Evolutionary conservation across 306 rosid genomes (phyloP).

Genomic region (Argentina anserina): DNA sequence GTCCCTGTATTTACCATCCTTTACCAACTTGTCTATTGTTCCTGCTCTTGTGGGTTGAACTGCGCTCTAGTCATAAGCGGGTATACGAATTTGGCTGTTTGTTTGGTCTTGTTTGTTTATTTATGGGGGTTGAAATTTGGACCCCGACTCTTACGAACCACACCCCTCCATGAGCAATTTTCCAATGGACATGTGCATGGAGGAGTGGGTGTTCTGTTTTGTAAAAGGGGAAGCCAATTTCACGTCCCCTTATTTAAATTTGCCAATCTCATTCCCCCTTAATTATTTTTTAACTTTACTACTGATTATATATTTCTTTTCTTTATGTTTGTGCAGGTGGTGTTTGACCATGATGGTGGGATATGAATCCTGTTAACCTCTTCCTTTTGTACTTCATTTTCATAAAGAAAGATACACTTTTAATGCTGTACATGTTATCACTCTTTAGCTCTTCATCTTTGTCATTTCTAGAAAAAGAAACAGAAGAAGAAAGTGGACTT

Average conservation of each 20-base stretch:
- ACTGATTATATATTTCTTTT: constrained; percentile 18
- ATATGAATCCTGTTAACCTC: constrained; percentile 11
- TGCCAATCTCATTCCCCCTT: neutral
- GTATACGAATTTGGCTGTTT: neutral
- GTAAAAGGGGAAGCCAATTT: too few relatives aligned
- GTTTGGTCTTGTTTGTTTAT: neutral
- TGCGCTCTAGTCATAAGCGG: neutral
- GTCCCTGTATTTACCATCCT: neutral
- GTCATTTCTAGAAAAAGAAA: too few relatives aligned
- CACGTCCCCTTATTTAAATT: too few relatives aligned
- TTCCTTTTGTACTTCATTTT: constrained; percentile 18
- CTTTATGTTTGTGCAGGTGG: constrained; percentile 69
- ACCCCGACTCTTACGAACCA: too few relatives aligned
- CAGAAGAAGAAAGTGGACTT: too few relatives aligned
- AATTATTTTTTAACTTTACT: constrained; percentile 1
- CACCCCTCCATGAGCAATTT: too few relatives aligned
- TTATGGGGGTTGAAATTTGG: too few relatives aligned
- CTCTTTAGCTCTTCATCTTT: too few relatives aligned
- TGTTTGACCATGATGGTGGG: constrained; percentile 98
- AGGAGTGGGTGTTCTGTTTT: too few relatives aligned
- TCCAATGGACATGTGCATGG: too few relatives aligned
- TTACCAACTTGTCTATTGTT: neutral
- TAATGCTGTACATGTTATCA: neutral
- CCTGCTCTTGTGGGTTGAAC: neutral
- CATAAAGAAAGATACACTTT: constrained; percentile 18